Evolutionary conservation across 176 grass and related monocot genomes (phyloP).

Genomic region (Leersia perrieri): DNA sequence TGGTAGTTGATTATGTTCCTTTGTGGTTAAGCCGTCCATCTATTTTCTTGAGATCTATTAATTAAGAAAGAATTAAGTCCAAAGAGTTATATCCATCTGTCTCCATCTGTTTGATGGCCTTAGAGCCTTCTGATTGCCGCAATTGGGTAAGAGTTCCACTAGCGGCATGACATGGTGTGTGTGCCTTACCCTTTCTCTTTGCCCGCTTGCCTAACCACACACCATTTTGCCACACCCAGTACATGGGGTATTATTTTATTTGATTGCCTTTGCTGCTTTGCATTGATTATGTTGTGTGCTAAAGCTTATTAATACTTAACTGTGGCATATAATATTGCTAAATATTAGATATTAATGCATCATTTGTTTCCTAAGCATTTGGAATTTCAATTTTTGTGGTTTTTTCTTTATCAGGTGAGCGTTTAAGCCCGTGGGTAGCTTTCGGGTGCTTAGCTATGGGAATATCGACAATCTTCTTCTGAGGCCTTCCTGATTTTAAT

Average conservation of each 20-base stretch:
- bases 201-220: not conserved
- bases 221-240: not conserved
- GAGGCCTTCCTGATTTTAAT: constrained; percentile 9
- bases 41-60: not conserved
- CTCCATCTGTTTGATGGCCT: not conserved
- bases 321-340: not conserved
- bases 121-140: not conserved
- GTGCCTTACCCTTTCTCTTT: not conserved
- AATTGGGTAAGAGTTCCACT: not conserved
- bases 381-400: not conserved
- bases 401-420: constrained; percentile 44
- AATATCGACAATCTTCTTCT: constrained; percentile 58
- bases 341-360: not conserved
- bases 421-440: constrained; percentile 69
- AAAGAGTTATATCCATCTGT: not conserved
- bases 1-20: not conserved
- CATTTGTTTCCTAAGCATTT: not conserved
- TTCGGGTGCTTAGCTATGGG: constrained; percentile 59
- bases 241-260: not conserved
- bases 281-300: not conserved
- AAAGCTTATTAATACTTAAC: not conserved
- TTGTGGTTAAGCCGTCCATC: not conserved
- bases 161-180: not conserved
- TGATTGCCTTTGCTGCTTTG: no score
- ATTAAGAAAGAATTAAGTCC: not conserved